phyloP scores from a whole-genome alignment of 2,329 filamentous ascomycete species.

The Claviceps fusiformis region DNA sequence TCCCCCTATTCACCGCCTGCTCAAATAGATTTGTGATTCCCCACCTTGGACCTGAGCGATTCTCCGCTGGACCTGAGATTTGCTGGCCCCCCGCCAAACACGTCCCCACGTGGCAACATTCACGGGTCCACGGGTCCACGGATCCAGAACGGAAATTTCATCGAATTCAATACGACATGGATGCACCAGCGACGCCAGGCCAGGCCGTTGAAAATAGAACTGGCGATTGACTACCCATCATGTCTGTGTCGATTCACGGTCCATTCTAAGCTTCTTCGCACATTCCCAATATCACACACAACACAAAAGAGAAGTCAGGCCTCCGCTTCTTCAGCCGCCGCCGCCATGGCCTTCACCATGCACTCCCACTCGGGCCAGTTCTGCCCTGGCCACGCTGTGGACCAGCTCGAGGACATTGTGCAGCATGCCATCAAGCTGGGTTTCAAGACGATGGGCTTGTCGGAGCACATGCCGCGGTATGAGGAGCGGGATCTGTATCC shows the following conservation, averaged over 20 bases:
- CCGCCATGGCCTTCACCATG: constrained; percentile 86
- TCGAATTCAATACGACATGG: not conserved
- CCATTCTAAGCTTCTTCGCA: too few relatives aligned
- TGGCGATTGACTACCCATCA: too few relatives aligned
- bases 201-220: too few relatives aligned
- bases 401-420: constrained; percentile 73
- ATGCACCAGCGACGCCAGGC: too few relatives aligned
- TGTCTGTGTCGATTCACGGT: too few relatives aligned
- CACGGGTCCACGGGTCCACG: not conserved
- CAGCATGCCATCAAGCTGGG: constrained; percentile 62
- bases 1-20: too few relatives aligned
- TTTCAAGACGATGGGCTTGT: constrained; percentile 75
- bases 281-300: too few relatives aligned
- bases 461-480: constrained; percentile 87
- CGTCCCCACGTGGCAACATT: not conserved
- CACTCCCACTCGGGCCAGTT: constrained; percentile 98
- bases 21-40: too few relatives aligned
- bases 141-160: not conserved
- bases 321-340: not conserved
- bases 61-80: too few relatives aligned
- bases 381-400: constrained; percentile 77
- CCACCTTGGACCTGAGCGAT: too few relatives aligned
- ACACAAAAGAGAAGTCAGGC: too few relatives aligned
- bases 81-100: too few relatives aligned
- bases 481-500: constrained; percentile 70